phyloP scores from a whole-genome alignment of 257 asterid genomes.

The Linderniella brevidens region DNA sequence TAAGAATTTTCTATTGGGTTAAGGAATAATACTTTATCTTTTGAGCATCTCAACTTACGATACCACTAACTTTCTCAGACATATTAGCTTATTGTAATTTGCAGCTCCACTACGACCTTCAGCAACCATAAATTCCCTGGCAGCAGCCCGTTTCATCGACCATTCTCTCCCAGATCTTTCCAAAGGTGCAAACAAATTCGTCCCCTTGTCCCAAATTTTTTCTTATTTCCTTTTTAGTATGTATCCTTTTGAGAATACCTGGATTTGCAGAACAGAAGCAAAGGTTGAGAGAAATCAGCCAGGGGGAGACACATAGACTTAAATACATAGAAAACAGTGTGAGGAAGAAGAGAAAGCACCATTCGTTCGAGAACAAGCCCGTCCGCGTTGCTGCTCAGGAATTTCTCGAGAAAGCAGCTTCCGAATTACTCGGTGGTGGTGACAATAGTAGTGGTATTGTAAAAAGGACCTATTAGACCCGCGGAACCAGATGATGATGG shows the following conservation, averaged over 20 bases:
- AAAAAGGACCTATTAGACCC: constrained; percentile 61
- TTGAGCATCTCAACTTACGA: not conserved
- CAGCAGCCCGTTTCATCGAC: constrained; percentile 82
- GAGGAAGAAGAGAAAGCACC: constrained; percentile 68
- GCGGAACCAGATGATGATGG: constrained; percentile 60
- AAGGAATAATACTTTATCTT: not conserved
- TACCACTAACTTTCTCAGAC: not conserved
- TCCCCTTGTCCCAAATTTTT: not conserved
- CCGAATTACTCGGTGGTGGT: constrained; percentile 82
- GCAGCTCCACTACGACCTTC: constrained; percentile 85
- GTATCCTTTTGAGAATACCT: constrained; percentile 8
- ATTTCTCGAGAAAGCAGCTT: constrained; percentile 90
- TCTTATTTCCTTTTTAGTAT: constrained; percentile 20
- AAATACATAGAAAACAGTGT: constrained; percentile 34
- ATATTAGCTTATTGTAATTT: constrained; percentile 12
- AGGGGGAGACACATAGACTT: constrained; percentile 24
- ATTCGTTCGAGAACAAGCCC: constrained; percentile 51
- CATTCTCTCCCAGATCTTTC: constrained; percentile 93
- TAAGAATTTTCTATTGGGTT: constrained; percentile 1
- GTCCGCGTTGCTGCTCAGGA: constrained; percentile 77
- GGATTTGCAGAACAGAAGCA: constrained; percentile 77
- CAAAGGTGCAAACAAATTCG: constrained; percentile 26
- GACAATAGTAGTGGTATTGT: constrained; percentile 46
- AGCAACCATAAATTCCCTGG: constrained; percentile 51
- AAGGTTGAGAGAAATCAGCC: constrained; percentile 68